Percentiles rank a stretch among this genome's conserved stretches.
phyloP scores from a whole-genome alignment of 768 basidiomycete species.

The Termitomyces sp. region DNA sequence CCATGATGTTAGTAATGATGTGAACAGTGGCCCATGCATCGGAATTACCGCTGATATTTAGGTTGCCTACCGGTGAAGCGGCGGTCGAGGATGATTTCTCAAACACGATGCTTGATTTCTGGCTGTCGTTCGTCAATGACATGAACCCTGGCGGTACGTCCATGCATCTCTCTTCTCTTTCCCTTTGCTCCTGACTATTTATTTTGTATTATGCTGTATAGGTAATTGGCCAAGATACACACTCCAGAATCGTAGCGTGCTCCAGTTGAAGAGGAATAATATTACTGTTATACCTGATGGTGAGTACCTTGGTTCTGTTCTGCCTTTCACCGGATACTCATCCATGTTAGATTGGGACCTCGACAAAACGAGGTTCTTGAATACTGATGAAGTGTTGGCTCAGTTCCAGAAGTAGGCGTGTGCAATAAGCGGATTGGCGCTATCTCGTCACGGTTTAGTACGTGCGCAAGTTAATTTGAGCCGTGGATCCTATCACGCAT shows the following conservation, averaged over 20 bases:
- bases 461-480: too few species aligned
- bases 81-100: constrained; percentile 42
- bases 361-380: constrained; percentile 39
- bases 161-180: background rate
- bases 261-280: constrained; percentile 50
- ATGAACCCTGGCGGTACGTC: constrained; percentile 50
- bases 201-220: constrained; percentile 14
- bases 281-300: constrained; percentile 53
- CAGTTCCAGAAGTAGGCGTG: constrained; percentile 49
- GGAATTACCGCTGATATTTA: constrained; percentile 46
- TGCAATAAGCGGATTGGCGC: too few species aligned
- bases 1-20: too few species aligned
- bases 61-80: constrained; percentile 35
- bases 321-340: background rate
- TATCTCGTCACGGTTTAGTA: too few species aligned
- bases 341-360: constrained; percentile 34
- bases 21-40: constrained; percentile 43
- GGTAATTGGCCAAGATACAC: constrained; percentile 46
- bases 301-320: constrained; percentile 18
- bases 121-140: constrained; percentile 53
- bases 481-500: too few species aligned
- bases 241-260: constrained; percentile 26
- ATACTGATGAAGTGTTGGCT: constrained; percentile 33
- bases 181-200: too few species aligned
- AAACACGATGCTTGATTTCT: constrained; percentile 46